Evolutionary conservation across 2,329 filamentous ascomycete genomes (phyloP).

Genomic region (Talaromyces sp.): DNA sequence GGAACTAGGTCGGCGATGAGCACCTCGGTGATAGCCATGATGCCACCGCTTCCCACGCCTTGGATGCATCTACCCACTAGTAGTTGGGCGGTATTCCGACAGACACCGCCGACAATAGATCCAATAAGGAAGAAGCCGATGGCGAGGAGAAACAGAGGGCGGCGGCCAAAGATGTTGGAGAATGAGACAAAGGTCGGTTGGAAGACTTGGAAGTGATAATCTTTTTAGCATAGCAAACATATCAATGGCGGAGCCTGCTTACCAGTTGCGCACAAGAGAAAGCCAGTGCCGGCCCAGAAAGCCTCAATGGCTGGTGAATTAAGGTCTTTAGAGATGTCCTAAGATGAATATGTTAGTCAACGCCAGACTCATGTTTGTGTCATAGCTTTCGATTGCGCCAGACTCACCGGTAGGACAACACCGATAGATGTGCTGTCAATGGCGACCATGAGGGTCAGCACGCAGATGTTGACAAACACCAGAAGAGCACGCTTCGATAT

Average conservation of each 20-base stretch:
- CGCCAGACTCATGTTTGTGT: neutral
- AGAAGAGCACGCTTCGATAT: neutral
- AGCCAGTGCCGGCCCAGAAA: conserved; percentile 69
- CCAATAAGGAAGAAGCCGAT: conserved; percentile 50
- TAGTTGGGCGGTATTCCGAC: conserved; percentile 42
- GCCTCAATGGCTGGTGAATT: conserved; percentile 55
- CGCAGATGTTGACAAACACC: conserved; percentile 22
- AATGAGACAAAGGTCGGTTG: conserved; percentile 51
- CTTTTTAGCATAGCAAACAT: neutral
- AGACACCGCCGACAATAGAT: conserved; percentile 49
- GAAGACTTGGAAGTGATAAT: conserved; percentile 31
- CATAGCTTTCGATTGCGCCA: neutral
- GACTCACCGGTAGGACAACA: conserved; percentile 4
- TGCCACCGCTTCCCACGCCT: conserved; percentile 48
- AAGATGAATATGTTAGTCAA: neutral
- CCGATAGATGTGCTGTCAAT: conserved; percentile 2
- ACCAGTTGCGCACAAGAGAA: conserved; percentile 57
- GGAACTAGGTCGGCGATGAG: conserved; percentile 46
- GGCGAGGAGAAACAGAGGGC: conserved; percentile 36
- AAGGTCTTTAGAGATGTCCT: conserved; percentile 50
- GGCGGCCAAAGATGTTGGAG: conserved; percentile 51
- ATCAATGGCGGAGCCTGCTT: neutral
- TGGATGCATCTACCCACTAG: conserved; percentile 55
- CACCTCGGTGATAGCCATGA: conserved; percentile 39
- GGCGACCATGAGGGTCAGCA: conserved; percentile 19